These are phyloP conservation scores for Cytauxzoon felis DNA, from an alignment of 169 alveolate genomes.

Conservation along the genomic window DNA sequence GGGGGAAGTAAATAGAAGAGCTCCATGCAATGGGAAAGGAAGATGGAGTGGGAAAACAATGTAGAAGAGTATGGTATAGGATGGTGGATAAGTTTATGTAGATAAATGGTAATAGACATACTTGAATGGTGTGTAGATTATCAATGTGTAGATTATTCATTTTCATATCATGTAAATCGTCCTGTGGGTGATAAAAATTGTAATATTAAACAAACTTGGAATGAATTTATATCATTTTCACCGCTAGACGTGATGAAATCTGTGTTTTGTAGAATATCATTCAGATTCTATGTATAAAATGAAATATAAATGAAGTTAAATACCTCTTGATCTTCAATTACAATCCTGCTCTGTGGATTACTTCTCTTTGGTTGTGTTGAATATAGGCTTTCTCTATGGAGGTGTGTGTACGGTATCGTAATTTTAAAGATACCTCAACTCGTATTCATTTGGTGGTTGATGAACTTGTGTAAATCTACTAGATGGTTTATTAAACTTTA, in stretches of 20 bases:
- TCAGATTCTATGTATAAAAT: slow-evolving; percentile 11
- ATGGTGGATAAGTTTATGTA: too few species aligned
- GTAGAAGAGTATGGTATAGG: neutral
- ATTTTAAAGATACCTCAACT: neutral
- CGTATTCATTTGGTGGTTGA: neutral
- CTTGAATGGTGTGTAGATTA: neutral
- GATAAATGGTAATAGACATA: too few species aligned
- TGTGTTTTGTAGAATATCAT: slow-evolving; percentile 31
- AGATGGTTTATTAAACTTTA: neutral
- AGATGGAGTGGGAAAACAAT: neutral
- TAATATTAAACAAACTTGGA: slow-evolving; percentile 11
- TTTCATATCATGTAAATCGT: slow-evolving; percentile 54
- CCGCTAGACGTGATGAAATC: slow-evolving; percentile 35
- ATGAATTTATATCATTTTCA: slow-evolving; percentile 40
- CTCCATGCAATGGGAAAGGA: too few species aligned
- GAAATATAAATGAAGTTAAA: neutral
- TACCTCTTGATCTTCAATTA: slow-evolving; percentile 58
- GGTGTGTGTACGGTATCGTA: neutral
- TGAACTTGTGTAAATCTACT: neutral
- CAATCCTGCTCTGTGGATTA: slow-evolving; percentile 36
- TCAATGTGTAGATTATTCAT: neutral
- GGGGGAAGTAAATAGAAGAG: too few species aligned
- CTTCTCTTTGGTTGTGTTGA: slow-evolving; percentile 47
- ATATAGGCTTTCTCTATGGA: slow-evolving; percentile 39
- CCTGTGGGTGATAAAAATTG: slow-evolving; percentile 1